Evolutionary conservation across 2,329 filamentous ascomycete genomes (phyloP).

Genomic region (Penicillium verrucosum): DNA sequence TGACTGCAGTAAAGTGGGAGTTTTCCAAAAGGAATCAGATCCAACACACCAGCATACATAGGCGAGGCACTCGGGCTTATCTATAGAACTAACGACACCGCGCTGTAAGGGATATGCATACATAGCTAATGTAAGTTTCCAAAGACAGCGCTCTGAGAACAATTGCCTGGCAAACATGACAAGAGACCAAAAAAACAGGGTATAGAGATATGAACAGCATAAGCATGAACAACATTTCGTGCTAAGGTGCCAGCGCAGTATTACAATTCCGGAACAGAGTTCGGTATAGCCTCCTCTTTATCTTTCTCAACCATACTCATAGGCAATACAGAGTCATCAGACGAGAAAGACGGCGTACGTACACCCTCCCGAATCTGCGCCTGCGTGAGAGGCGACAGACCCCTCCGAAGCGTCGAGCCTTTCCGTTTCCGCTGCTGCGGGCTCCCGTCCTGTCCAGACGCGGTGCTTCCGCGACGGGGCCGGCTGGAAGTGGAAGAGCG

Average conservation of each 20-base stretch:
- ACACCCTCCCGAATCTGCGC: conserved; percentile 38
- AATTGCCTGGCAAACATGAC: background rate
- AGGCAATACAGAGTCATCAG: conserved; percentile 33
- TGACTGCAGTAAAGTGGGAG: background rate
- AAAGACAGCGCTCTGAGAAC: background rate
- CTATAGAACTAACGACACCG: background rate
- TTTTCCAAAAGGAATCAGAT: background rate
- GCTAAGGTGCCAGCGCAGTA: conserved; percentile 21
- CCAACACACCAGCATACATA: background rate
- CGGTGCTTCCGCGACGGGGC: conserved; percentile 36
- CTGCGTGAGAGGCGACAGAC: conserved; percentile 37
- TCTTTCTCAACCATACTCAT: conserved; percentile 24
- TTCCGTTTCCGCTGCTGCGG: conserved; percentile 34
- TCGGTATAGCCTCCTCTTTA: conserved; percentile 23
- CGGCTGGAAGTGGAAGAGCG: conserved; percentile 32
- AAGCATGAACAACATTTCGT: background rate
- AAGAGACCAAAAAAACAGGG: background rate
- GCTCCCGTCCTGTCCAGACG: conserved; percentile 26
- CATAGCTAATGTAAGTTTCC: background rate
- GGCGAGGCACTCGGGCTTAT: background rate
- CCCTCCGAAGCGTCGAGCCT: conserved; percentile 28
- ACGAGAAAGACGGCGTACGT: conserved; percentile 33
- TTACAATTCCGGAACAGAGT: conserved; percentile 17
- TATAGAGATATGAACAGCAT: conserved; percentile 11
- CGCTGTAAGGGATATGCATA: background rate